These are phyloP conservation scores for Karstenula rhodostoma DNA, from an alignment of 2,329 filamentous ascomycete genomes.

Conservation along the genomic window DNA sequence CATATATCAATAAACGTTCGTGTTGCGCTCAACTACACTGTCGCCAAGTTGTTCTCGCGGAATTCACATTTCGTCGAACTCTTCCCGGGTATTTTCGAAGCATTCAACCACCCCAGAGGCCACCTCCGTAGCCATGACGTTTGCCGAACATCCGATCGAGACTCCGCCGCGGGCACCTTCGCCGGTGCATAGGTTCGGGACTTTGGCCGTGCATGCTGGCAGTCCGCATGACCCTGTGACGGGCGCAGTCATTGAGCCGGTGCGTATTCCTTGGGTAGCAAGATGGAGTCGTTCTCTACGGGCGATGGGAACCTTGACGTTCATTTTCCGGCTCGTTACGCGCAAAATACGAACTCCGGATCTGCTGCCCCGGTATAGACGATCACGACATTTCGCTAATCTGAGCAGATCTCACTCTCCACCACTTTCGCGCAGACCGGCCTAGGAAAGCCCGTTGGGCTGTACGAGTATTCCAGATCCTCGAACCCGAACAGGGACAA, in stretches of 20 bases:
- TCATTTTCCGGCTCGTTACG: neutral
- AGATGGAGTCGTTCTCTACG: neutral
- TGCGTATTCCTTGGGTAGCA: slow-evolving; percentile 43
- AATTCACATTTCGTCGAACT: neutral
- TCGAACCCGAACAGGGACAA: slow-evolving; percentile 95
- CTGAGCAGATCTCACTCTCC: slow-evolving; percentile 80
- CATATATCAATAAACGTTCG: slow-evolving; percentile 20
- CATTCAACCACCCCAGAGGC: neutral
- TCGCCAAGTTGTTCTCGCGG: slow-evolving; percentile 2
- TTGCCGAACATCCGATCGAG: slow-evolving; percentile 66
- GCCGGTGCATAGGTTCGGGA: slow-evolving; percentile 84
- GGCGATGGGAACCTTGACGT: neutral
- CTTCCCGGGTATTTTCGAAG: neutral
- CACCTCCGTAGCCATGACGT: slow-evolving; percentile 41
- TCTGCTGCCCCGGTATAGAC: neutral
- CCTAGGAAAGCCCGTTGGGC: slow-evolving; percentile 85
- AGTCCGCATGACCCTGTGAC: slow-evolving; percentile 89
- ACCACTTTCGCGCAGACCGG: slow-evolving; percentile 94
- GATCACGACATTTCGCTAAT: slow-evolving; percentile 17
- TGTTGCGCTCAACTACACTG: neutral
- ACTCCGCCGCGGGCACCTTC: slow-evolving; percentile 78
- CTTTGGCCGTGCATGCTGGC: slow-evolving; percentile 92
- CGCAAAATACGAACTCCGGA: neutral
- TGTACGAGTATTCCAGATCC: slow-evolving; percentile 92
- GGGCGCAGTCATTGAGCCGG: slow-evolving; percentile 91